A percentile compares a stretch with the other conserved stretches of the same genome.
Evolutionary conservation across 2,329 filamentous ascomycete genomes (phyloP).

Genomic region (Diatrype stigma): DNA sequence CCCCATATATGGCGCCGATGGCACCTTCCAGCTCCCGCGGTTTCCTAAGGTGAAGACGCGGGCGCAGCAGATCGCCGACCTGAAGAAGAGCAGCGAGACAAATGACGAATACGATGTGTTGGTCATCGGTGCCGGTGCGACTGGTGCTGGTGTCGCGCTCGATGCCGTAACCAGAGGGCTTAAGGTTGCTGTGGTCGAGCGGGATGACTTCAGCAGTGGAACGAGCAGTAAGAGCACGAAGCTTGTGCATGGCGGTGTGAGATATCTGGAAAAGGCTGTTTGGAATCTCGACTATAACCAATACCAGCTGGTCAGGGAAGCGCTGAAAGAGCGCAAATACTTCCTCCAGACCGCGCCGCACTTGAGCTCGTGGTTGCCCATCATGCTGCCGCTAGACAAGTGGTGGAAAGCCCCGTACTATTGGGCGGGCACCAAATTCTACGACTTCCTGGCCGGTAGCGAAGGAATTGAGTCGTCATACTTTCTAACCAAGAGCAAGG

Average conservation of each 20-base stretch:
- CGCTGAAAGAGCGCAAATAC: slow-evolving; percentile 69
- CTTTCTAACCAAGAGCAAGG: slow-evolving; percentile 82
- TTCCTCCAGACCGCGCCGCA: slow-evolving; percentile 72
- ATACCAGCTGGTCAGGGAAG: slow-evolving; percentile 67
- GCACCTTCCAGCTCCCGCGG: slow-evolving; percentile 60
- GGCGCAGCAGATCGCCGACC: slow-evolving; percentile 59
- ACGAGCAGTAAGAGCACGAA: slow-evolving; percentile 75
- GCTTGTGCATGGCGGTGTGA: slow-evolving; percentile 71
- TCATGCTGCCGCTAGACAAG: slow-evolving; percentile 70
- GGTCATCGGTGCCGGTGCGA: slow-evolving; percentile 68
- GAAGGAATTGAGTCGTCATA: slow-evolving; percentile 88
- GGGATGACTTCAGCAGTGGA: slow-evolving; percentile 69
- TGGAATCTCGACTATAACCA: slow-evolving; percentile 73
- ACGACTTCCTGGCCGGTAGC: slow-evolving; percentile 78
- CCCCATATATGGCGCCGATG: slow-evolving; percentile 64
- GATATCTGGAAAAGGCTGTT: slow-evolving; percentile 71
- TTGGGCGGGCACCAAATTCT: slow-evolving; percentile 74
- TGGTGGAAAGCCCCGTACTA: slow-evolving; percentile 78
- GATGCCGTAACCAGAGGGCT: slow-evolving; percentile 69
- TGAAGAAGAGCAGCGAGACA: slow-evolving; percentile 43
- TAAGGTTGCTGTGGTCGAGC: slow-evolving; percentile 67
- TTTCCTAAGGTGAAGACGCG: slow-evolving; percentile 62
- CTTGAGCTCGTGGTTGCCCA: slow-evolving; percentile 68
- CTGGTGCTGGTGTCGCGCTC: slow-evolving; percentile 66
- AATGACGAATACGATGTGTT: slow-evolving; percentile 62